Evolutionary conservation across 306 rosid species (phyloP).

Genomic region (Prosopis cineraria): DNA sequence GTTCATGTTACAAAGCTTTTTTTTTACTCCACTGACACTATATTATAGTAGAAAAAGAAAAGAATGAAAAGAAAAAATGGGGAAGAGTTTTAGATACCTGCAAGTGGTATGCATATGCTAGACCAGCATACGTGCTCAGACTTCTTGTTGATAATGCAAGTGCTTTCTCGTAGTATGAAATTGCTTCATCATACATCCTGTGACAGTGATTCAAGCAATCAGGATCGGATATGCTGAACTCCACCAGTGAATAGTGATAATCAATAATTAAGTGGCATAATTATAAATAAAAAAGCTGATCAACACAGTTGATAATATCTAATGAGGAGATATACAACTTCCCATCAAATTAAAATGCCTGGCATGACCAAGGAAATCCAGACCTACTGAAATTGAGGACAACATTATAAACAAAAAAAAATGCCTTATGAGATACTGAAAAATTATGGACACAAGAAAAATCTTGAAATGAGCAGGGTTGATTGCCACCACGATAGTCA

Average conservation of each 20-base stretch:
- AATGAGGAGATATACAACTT: background rate
- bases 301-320: background rate
- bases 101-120: slow-evolving; percentile 92
- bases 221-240: slow-evolving; percentile 27
- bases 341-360: background rate
- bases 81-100: slow-evolving; percentile 53
- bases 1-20: background rate
- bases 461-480: background rate
- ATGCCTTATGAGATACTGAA: slow-evolving; percentile 12
- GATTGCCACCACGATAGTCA: background rate
- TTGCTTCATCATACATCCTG: slow-evolving; percentile 84
- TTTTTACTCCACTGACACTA: background rate
- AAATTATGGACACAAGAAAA: background rate
- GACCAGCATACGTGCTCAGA: slow-evolving; percentile 94
- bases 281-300: background rate
- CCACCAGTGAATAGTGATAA: background rate
- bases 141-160: slow-evolving; percentile 82
- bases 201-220: slow-evolving; percentile 26
- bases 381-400: background rate
- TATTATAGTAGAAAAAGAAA: background rate
- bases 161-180: slow-evolving; percentile 86
- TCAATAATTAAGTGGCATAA: slow-evolving; percentile 17
- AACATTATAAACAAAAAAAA: background rate
- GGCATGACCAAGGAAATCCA: background rate
- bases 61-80: background rate